Base-by-base conservation (phyloP, 2,329 filamentous ascomycete species). In the Stachybotrys chartarum region DNA sequence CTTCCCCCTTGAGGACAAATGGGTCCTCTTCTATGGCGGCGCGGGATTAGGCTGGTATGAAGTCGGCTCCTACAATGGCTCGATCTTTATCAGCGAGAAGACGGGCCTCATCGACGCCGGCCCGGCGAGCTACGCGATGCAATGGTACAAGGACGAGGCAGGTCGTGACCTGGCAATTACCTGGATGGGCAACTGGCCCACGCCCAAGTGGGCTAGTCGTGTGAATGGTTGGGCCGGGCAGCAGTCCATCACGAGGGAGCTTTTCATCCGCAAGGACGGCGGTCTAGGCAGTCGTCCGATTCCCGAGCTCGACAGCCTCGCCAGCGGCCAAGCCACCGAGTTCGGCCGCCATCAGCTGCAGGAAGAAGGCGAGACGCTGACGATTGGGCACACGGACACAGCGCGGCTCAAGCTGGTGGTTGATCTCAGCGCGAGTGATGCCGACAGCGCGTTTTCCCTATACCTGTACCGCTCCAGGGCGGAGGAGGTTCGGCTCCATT, bases 61-160 rank as follows among this genome's bases (percentile, higher is more conserved):
- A 53, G 57, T 51, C 18, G 63, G 62, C 46, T 60, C 59, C 14
- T 65, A 60, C 52, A 59, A 65, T 47, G 62, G 63, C 4, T 54
- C 54, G 5, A 48, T 54, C 5, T 65, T 66, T 53, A 61, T 31
- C 14, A 61, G 60, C 56, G 62, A 65, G 55, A 64, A 64, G 56
- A 58, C 55, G 7, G 64, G 62, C 1, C 60, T 64, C 30, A 30
- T 66, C 16, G 62, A 66, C 48, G 58, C 56, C 44, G 63, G 64
- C 32, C 64, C 64, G 44, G 59, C 59, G n/a, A 64, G 61, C 56
- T 66, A 66, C 51, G 63, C 66, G 4, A 63, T 61, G 59, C 67
- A 69, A 57, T 67, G 65, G 66, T 69, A 66, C 57, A 55, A 62
- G 47, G 67, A 69, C 54, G 59, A 61, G 24, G 50, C 58, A 6